These are phyloP conservation scores for Didymella pinodella DNA, from an alignment of 2,329 filamentous ascomycete species.

Conservation along the genomic window DNA sequence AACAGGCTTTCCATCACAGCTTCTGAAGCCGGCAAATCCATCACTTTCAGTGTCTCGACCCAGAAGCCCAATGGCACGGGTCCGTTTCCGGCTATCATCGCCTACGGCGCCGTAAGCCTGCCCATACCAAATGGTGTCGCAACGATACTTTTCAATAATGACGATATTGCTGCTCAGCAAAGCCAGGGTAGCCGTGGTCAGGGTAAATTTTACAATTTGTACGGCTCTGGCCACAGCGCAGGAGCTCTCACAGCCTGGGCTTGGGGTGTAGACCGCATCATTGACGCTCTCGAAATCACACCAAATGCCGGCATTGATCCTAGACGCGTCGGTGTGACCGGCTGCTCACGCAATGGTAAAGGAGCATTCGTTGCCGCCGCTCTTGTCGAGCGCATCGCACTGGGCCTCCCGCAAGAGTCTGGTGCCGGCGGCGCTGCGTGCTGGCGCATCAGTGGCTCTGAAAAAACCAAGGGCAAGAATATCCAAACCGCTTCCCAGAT, in stretches of 20 bases:
- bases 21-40: slow-evolving; percentile 45
- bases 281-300: slow-evolving; percentile 65
- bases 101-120: slow-evolving; percentile 63
- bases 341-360: slow-evolving; percentile 71
- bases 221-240: slow-evolving; percentile 55
- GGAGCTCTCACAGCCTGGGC: slow-evolving; percentile 69
- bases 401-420: slow-evolving; percentile 68
- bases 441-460: slow-evolving; percentile 60
- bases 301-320: slow-evolving; percentile 56
- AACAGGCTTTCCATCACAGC: slow-evolving; percentile 48
- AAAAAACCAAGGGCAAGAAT: slow-evolving; percentile 63
- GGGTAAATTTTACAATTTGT: neutral
- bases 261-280: slow-evolving; percentile 68
- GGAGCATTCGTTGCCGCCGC: slow-evolving; percentile 69
- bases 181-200: slow-evolving; percentile 40
- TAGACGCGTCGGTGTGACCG: slow-evolving; percentile 62
- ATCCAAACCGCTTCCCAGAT: slow-evolving; percentile 69
- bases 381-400: slow-evolving; percentile 65
- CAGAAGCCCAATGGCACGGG: slow-evolving; percentile 54
- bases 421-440: slow-evolving; percentile 68
- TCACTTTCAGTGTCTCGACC: slow-evolving; percentile 50
- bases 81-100: slow-evolving; percentile 66
- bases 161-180: slow-evolving; percentile 63
- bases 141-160: slow-evolving; percentile 67
- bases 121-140: slow-evolving; percentile 63